A percentile compares a stretch with the other conserved stretches of the same genome.
Evolutionary conservation across 148 eudicot species (phyloP).

Genomic region (Linanthus parryae): DNA sequence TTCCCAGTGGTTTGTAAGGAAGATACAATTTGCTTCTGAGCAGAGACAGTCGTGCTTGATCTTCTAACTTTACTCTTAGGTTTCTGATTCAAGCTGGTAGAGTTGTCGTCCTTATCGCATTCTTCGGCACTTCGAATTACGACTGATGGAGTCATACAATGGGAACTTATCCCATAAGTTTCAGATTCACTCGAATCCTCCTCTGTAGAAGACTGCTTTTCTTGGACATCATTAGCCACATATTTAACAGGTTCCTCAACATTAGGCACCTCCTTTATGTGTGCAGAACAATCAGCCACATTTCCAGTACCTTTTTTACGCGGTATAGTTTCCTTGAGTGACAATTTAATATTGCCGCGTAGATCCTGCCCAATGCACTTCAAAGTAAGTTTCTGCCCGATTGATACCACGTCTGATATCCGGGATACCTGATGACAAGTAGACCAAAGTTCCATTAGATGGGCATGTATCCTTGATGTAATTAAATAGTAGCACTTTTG

Average conservation of each 20-base stretch:
- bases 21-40: background rate
- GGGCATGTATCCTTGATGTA: no score
- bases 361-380: conserved; percentile 86
- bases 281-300: conserved; percentile 19
- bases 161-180: conserved; percentile 15
- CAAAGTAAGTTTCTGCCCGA: conserved; percentile 69
- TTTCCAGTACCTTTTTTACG: conserved; percentile 12
- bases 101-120: conserved; percentile 60
- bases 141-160: conserved; percentile 34
- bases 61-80: conserved; percentile 21
- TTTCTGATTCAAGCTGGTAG: conserved; percentile 24
- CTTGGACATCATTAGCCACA: conserved; percentile 21
- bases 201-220: conserved; percentile 10
- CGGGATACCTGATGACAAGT: conserved; percentile 57
- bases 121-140: conserved; percentile 63
- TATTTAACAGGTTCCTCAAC: conserved; percentile 21
- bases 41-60: conserved; percentile 8
- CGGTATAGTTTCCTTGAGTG: conserved; percentile 68
- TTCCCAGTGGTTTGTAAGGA: background rate
- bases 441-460: no score
- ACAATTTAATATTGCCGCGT: conserved; percentile 87
- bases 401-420: conserved; percentile 69
- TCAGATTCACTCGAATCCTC: conserved; percentile 25
- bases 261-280: conserved; percentile 19
- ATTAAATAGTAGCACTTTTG: no score